Evolutionary conservation across 495 filamentous ascomycete genomes (phyloP).

Genomic region (Penicillium waksmanii): DNA sequence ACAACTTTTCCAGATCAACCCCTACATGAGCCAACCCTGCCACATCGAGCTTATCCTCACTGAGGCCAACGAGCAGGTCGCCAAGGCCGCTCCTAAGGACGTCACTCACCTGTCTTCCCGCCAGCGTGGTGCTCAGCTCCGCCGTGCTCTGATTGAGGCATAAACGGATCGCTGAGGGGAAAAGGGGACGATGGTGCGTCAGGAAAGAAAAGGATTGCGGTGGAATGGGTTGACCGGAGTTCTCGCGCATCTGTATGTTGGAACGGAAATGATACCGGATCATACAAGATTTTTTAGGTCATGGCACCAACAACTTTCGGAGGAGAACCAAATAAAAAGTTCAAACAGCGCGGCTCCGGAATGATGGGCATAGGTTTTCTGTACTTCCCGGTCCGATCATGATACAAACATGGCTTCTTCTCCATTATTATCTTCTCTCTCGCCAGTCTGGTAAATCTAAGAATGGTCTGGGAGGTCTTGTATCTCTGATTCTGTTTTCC

Average conservation of each 20-base stretch:
- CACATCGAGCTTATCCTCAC: constrained; percentile 99
- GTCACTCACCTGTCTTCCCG: constrained; percentile 73
- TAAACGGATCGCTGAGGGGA: constrained; percentile 49
- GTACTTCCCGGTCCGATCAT: constrained; percentile 37
- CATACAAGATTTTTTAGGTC: constrained; percentile 43
- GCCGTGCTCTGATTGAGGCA: constrained; percentile 79
- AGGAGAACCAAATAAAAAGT: constrained; percentile 43
- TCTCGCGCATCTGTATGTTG: constrained; percentile 39
- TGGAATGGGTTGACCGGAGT: constrained; percentile 35
- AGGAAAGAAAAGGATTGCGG: constrained; percentile 32
- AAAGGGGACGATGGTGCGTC: constrained; percentile 24
- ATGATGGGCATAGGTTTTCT: constrained; percentile 31
- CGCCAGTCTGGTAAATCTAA: constrained; percentile 1
- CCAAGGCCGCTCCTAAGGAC: constrained; percentile 72
- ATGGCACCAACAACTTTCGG: constrained; percentile 31
- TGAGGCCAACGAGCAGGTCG: constrained; percentile 83
- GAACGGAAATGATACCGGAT: constrained; percentile 47
- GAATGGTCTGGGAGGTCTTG: neutral
- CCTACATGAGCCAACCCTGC: constrained; percentile 99
- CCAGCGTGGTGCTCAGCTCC: constrained; percentile 82
- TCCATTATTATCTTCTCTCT: constrained; percentile 17
- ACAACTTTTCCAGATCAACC: constrained; percentile 76
- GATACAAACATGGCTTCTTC: constrained; percentile 37
- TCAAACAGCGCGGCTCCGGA: constrained; percentile 37
- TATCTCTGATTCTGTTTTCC: neutral